Percentiles rank a stretch among this genome's conserved stretches.
Conservation (phyloP, 2,329 filamentous ascomycete genomes). For the Aphanoascus verrucosus region DNA sequence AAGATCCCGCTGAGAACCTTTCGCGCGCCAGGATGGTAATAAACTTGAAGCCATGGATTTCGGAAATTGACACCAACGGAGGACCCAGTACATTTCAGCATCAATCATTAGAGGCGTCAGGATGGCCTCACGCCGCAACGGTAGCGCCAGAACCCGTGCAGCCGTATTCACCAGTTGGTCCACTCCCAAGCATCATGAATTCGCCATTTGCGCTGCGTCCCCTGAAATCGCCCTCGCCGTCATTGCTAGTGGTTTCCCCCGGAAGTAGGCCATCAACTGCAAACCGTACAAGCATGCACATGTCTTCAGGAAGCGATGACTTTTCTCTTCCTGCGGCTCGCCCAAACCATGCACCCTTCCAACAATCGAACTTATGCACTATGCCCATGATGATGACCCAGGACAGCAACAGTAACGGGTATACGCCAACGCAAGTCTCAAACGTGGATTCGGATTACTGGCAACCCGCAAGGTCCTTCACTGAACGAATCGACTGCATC, state of each 20-base stretch:
- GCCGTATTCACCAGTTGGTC: slow-evolving; percentile 17
- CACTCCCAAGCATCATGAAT: slow-evolving; percentile 30
- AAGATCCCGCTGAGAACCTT: slow-evolving; percentile 26
- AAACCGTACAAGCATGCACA: slow-evolving; percentile 3
- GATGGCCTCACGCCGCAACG: slow-evolving; percentile 6
- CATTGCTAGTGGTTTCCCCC: slow-evolving; percentile 19
- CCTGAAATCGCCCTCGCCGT: slow-evolving; percentile 20
- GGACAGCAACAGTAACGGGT: slow-evolving; percentile 6
- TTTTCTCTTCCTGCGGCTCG: neutral
- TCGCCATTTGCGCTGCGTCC: slow-evolving; percentile 34
- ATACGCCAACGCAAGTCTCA: slow-evolving; percentile 8
- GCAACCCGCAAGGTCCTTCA: neutral
- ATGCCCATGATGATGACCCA: slow-evolving; percentile 1
- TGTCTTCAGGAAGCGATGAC: neutral
- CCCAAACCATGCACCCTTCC: slow-evolving; percentile 22
- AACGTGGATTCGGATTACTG: neutral
- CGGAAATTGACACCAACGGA: slow-evolving; percentile 6
- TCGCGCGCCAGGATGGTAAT: neutral
- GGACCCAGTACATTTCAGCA: neutral
- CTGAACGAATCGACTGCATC: slow-evolving; percentile 3
- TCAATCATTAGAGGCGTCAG: neutral
- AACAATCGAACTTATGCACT: slow-evolving; percentile 10
- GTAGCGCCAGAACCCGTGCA: slow-evolving; percentile 3
- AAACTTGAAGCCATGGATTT: neutral
- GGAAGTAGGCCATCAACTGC: slow-evolving; percentile 24